Conservation (phyloP, 371 early-diverging fungal species). For the Thermomucor indicae-seudaticae region DNA sequence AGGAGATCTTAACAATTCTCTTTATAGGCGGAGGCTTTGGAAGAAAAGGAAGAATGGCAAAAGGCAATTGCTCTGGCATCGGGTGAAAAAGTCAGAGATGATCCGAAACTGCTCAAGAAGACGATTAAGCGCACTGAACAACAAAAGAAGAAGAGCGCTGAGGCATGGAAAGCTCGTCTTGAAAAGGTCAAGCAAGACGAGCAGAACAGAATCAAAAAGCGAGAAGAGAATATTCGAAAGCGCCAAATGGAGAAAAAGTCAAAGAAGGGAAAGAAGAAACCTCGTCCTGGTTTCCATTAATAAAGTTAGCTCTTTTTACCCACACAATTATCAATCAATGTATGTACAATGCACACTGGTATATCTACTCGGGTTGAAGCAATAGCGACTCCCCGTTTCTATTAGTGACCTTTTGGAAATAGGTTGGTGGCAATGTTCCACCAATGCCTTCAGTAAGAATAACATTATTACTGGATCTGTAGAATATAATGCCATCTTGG, state of each 20-base stretch:
- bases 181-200: constrained; percentile 60
- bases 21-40: constrained; percentile 56
- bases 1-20: not conserved
- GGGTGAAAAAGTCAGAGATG: constrained; percentile 91
- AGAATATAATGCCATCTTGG: constrained; percentile 73
- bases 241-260: constrained; percentile 52
- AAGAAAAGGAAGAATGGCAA: constrained; percentile 78
- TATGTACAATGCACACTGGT: too few relatives aligned
- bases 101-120: constrained; percentile 84
- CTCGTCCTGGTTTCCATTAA: constrained; percentile 47
- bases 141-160: constrained; percentile 76
- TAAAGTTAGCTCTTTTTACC: too few relatives aligned
- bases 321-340: too few relatives aligned
- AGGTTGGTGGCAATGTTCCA: constrained; percentile 58
- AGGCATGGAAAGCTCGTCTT: constrained; percentile 82
- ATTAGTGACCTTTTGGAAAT: constrained; percentile 59
- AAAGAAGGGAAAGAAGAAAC: constrained; percentile 46
- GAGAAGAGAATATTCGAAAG: constrained; percentile 74
- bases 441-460: constrained; percentile 67
- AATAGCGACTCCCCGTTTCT: constrained; percentile 14
- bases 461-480: constrained; percentile 72
- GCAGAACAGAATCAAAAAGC: constrained; percentile 63
- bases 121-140: constrained; percentile 83
- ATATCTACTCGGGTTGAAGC: too few relatives aligned
- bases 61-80: constrained; percentile 76